These are phyloP conservation scores for Colletotrichum viniferum DNA, from an alignment of 2,329 filamentous ascomycete species.

Conservation along the genomic window DNA sequence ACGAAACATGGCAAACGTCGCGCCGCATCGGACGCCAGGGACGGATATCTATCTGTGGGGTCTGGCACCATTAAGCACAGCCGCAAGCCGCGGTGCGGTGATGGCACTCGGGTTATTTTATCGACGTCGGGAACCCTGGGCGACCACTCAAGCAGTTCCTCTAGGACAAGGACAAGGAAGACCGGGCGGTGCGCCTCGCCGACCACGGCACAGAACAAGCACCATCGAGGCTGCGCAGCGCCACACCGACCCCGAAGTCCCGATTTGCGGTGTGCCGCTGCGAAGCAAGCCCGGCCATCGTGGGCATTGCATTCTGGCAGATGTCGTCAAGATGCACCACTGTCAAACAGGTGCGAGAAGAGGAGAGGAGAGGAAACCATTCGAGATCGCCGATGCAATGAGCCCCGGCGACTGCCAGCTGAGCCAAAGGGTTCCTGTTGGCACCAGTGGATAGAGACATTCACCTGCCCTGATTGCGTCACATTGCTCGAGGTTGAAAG, in stretches of 20 bases:
- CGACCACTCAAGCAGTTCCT: neutral
- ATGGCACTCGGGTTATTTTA: neutral
- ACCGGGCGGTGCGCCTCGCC: conserved; percentile 11
- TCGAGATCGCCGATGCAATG: neutral
- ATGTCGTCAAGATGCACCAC: neutral
- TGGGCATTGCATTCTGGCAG: neutral
- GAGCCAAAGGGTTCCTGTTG: neutral
- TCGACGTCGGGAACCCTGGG: neutral
- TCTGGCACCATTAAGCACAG: conserved; percentile 11
- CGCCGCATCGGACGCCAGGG: neutral
- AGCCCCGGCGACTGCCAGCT: neutral
- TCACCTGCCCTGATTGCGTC: neutral
- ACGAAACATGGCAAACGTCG: neutral
- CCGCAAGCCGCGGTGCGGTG: conserved; percentile 11
- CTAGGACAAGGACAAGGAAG: neutral
- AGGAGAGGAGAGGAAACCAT: neutral
- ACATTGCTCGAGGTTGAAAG: neutral
- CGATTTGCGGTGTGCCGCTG: neutral
- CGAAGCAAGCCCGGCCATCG: neutral
- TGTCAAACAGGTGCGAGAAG: neutral
- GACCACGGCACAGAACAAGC: conserved; percentile 1
- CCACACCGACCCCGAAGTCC: neutral
- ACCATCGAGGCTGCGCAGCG: conserved; percentile 11
- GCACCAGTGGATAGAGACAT: neutral
- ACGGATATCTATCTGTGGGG: neutral